Conservation (phyloP, 2,329 filamentous ascomycete genomes). For the Fusarium tuaranense region DNA sequence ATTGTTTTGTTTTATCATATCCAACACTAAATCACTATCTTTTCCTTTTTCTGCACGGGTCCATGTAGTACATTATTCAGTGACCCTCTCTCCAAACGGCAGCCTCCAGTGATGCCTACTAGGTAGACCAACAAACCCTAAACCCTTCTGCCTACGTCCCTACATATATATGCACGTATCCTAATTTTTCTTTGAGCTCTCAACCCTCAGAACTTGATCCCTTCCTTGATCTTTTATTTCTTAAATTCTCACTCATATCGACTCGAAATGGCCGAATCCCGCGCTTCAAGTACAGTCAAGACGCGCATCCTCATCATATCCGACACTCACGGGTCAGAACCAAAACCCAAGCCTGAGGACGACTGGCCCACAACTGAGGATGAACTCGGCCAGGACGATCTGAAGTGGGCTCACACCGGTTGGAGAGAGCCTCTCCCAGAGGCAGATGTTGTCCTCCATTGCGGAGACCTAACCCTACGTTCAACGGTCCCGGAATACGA, state of each 20-base stretch:
- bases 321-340: constrained; percentile 50
- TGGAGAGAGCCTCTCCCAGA: constrained; percentile 47
- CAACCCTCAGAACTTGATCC: not conserved
- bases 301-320: constrained; percentile 55
- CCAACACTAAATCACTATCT: not conserved
- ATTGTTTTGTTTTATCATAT: not conserved
- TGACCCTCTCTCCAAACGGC: not conserved
- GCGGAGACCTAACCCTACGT: constrained; percentile 62
- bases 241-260: not conserved
- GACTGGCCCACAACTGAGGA: constrained; percentile 34
- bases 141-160: not conserved
- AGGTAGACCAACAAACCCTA: not conserved
- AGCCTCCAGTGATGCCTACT: not conserved
- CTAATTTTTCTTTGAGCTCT: not conserved
- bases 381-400: constrained; percentile 36
- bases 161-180: not conserved
- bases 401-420: constrained; percentile 36
- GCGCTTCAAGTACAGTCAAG: constrained; percentile 41
- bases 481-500: constrained; percentile 56
- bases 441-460: constrained; percentile 64
- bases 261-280: constrained; percentile 17
- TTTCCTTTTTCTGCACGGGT: not conserved
- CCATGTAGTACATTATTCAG: not conserved
- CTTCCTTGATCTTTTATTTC: not conserved
- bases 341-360: constrained; percentile 25